A percentile compares a stretch with the other conserved stretches of the same genome.
Conservation (phyloP, 305 asterid genomes). For the Petunia hybrid region DNA sequence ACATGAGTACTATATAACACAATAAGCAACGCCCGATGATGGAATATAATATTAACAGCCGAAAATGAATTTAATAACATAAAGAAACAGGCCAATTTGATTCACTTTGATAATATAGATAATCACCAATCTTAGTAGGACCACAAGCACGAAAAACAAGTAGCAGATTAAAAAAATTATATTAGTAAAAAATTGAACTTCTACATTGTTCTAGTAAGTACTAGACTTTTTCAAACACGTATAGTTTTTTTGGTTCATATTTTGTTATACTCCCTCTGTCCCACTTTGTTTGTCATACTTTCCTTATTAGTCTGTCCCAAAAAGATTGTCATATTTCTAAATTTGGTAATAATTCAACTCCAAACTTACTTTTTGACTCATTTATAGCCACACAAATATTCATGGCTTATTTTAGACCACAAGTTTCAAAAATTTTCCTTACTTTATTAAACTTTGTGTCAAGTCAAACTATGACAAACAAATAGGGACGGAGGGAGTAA, state of each 20-base stretch:
- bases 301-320: no score
- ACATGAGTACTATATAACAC: background rate
- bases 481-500: no score
- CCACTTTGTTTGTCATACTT: no score
- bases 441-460: no score
- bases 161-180: background rate
- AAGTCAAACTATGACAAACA: no score
- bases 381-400: no score
- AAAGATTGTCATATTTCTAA: no score
- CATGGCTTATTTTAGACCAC: no score
- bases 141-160: constrained; percentile 16
- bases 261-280: no score
- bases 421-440: no score
- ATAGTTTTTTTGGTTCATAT: background rate
- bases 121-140: constrained; percentile 16
- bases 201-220: constrained; percentile 35
- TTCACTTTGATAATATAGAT: background rate
- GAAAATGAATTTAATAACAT: background rate
- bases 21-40: background rate
- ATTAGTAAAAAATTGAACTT: background rate
- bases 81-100: background rate
- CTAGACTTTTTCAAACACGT: background rate
- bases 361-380: no score
- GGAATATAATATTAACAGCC: background rate
- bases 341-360: no score